Evolutionary conservation across 2,329 filamentous ascomycete species (phyloP), one percentile per base, ranked within the genome.

Genomic region (Ambrosiella cleistominuta): DNA sequence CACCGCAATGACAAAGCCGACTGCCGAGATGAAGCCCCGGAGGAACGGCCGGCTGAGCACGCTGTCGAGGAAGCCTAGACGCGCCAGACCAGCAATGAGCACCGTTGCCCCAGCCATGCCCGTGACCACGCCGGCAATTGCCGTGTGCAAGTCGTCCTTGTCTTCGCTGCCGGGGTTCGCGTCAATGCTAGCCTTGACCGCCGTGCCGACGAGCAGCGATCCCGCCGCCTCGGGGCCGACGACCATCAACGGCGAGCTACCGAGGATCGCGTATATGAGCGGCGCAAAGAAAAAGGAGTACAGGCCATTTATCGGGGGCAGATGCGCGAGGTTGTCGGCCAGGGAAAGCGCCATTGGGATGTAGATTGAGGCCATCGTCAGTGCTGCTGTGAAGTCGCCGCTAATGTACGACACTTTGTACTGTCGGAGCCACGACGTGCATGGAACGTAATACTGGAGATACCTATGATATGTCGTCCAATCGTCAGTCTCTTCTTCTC

Each of bases 301-400:
- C 2, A 98, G 77, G 0, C 93, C 93, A 66, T 95, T 91, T 65
- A 97, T 90, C 0, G 93, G 86, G 7, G 91, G 89, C 1, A 96
- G 82, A 67, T 97, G 93, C 5, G 86, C 89, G 47, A 98, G 81
- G 66, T 97, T 97, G 45, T 88, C 82, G 58, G 93, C 89, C 63
- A 94, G 85, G 0, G 93, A 97, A 12, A 98, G 78, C 0, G 89
- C 86, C 90, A 98, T 96, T 56, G 93, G 93, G 42, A 98, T 85
- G 69, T 98, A 98, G 72, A 98, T 93, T 35, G 90, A 95, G n/a
- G 91, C 88, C 73, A 98, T 85, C n/a, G 93, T 97, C 62, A 97
- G 69, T 54, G 91, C 90, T 7, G 91, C 85, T 12, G 95, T 75
- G 15, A 97, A 72, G 69, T 98, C 93, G 53, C 93, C 93, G 64